Evolutionary conservation across 352 stramenopile species (phyloP), one percentile per base, ranked within the genome.

Genomic region (Phytophthora sp.): DNA sequence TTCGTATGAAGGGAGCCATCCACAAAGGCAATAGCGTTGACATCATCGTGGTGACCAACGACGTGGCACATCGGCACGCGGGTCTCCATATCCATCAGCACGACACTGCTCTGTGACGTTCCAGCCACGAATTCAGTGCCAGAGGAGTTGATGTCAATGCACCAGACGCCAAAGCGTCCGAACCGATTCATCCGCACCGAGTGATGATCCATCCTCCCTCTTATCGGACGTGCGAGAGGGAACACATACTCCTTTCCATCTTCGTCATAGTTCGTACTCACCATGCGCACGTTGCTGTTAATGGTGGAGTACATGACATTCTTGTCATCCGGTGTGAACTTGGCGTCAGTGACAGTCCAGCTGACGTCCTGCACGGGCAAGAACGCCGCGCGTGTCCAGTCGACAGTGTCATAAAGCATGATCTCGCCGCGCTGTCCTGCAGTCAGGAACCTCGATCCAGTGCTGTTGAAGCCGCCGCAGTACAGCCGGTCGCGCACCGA

Each of bases 1-100:
- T 95, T 95, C 49, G 87, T 88, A 56, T 88, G 84, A 44, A 94
- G 54, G 24, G 79, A 76, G 5, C 87, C 83, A 37, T 95, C 87
- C 15, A 94, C 84, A 55, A 95, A 95, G 11, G 84, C 83, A 44
- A 95, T 91, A 7, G 84, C 85, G 37, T 95, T 95, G 37, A 95
- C 84, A 44, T 95, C 78, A 42, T 95, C 77, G 12, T 83, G 54
- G 62, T 95, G 87, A 3, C 80, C 87, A 17, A 84, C 52, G 17
- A 88, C 82, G 50, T 95, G 79, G 48, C 82, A 91, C 62, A 92
- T 45, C 5, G 79, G 66, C 42, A 76, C 86, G 37, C 73, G 67
- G n/a, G 82, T 84, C 61, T 85, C 60, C 79, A 95, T 92, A 42
- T 95, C 83, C 67, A 92, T 91, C 7, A 95, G 62, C 31, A 94